These are phyloP conservation scores for Diplosphaera chodatii DNA, from an alignment of 139 green algal genomes.

Conservation along the genomic window DNA sequence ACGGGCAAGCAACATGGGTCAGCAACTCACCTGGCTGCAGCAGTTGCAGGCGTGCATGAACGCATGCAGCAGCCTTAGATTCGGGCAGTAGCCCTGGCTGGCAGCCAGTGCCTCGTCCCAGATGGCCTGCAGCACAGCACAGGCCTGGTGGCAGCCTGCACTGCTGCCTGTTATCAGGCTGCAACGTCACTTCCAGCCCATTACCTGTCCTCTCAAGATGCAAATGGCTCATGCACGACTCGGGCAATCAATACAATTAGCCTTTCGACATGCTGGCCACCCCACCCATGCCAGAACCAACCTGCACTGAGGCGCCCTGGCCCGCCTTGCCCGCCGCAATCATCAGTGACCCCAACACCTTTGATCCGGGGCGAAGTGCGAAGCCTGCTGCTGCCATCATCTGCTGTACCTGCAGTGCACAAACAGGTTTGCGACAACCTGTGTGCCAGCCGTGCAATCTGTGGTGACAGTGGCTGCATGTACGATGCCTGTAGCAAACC, in stretches of 20 bases:
- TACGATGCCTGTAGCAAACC: too few relatives aligned
- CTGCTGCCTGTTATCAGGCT: too few relatives aligned
- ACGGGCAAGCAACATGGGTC: too few relatives aligned
- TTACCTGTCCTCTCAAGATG: too few relatives aligned
- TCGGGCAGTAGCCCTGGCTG: neutral
- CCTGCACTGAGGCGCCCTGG: conserved; percentile 18
- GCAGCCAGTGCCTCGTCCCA: conserved; percentile 8
- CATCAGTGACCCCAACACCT: conserved; percentile 42
- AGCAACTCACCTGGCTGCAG: neutral
- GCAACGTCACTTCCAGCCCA: too few relatives aligned
- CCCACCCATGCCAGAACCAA: too few relatives aligned
- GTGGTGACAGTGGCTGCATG: too few relatives aligned
- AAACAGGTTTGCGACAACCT: neutral
- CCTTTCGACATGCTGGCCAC: too few relatives aligned
- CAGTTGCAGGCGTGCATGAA: neutral
- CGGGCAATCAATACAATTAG: too few relatives aligned
- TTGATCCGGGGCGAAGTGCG: conserved; percentile 3
- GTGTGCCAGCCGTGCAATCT: neutral
- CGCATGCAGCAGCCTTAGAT: neutral
- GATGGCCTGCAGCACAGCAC: conserved; percentile 16
- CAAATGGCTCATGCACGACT: too few relatives aligned
- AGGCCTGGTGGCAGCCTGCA: too few relatives aligned
- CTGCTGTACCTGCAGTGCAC: conserved; percentile 9
- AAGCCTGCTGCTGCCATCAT: conserved; percentile 31
- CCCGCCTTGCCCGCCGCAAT: conserved; percentile 43